These are phyloP conservation scores for Eimeria maxima DNA, from an alignment of 169 alveolate species.

Conservation along the genomic window DNA sequence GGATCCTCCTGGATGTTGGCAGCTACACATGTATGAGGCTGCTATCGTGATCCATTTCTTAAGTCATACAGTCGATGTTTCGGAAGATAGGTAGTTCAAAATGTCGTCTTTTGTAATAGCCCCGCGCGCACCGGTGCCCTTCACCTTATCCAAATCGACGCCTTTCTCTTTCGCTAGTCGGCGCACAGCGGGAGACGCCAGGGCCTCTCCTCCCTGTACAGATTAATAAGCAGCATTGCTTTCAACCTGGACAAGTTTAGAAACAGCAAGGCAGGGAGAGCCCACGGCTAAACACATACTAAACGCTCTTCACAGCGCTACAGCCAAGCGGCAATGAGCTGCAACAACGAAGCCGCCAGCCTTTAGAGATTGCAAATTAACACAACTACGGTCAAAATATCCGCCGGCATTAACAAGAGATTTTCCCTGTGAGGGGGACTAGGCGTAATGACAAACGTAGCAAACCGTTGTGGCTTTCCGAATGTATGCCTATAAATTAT, in stretches of 20 bases:
- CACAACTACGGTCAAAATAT: too few species aligned
- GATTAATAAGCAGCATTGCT: neutral
- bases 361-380: too few species aligned
- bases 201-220: constrained; percentile 53
- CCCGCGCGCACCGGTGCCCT: constrained; percentile 87
- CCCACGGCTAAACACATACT: neutral
- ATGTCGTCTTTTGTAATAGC: constrained; percentile 86
- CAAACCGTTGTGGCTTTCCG: too few species aligned
- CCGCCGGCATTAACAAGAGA: too few species aligned
- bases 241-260: too few species aligned
- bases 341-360: too few species aligned
- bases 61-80: neutral
- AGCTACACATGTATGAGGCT: neutral
- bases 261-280: neutral
- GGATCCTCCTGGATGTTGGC: neutral
- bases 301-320: neutral
- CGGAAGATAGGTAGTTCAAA: constrained; percentile 43
- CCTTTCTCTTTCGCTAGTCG: constrained; percentile 87
- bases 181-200: constrained; percentile 87
- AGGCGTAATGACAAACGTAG: too few species aligned
- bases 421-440: too few species aligned
- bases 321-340: neutral
- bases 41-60: too few species aligned
- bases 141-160: constrained; percentile 84
- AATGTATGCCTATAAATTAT: too few species aligned